Conservation (phyloP, 2,329 filamentous ascomycete species). For the Lasiodiplodia citricola region DNA sequence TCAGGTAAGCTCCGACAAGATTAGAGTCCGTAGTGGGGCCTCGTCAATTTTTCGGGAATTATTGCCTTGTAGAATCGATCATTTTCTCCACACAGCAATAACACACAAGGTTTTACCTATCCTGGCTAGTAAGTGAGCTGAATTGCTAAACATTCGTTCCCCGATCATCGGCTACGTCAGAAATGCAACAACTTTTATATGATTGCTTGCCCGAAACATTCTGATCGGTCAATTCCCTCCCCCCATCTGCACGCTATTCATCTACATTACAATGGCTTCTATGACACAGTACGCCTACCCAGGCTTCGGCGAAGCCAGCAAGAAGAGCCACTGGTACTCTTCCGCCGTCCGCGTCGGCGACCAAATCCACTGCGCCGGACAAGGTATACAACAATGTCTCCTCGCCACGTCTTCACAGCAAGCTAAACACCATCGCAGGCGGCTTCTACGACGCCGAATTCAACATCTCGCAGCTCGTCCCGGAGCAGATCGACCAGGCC, state of each 20-base stretch:
- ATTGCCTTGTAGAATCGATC: too few relatives aligned
- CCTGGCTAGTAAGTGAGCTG: too few relatives aligned
- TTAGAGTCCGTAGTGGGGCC: too few relatives aligned
- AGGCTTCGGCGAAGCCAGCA: slow-evolving; percentile 42
- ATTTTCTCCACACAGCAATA: too few relatives aligned
- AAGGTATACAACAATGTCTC: slow-evolving; percentile 36
- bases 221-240: not conserved
- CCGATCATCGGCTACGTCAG: too few relatives aligned
- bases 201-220: too few relatives aligned
- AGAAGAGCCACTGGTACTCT: slow-evolving; percentile 39
- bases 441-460: slow-evolving; percentile 38
- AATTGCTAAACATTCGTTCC: too few relatives aligned
- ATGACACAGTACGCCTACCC: slow-evolving; percentile 44
- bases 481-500: slow-evolving; percentile 47
- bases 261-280: not conserved
- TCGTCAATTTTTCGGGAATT: too few relatives aligned
- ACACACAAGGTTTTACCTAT: too few relatives aligned
- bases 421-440: slow-evolving; percentile 30
- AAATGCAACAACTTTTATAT: too few relatives aligned
- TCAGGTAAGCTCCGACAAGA: too few relatives aligned
- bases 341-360: slow-evolving; percentile 45
- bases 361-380: slow-evolving; percentile 42
- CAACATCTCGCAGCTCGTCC: slow-evolving; percentile 25
- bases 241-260: not conserved
- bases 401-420: not conserved